Percentiles rank a stretch among this genome's conserved stretches.
Conservation (phyloP, 1,139 yeast species). For the Insectozyma bohioensis region DNA sequence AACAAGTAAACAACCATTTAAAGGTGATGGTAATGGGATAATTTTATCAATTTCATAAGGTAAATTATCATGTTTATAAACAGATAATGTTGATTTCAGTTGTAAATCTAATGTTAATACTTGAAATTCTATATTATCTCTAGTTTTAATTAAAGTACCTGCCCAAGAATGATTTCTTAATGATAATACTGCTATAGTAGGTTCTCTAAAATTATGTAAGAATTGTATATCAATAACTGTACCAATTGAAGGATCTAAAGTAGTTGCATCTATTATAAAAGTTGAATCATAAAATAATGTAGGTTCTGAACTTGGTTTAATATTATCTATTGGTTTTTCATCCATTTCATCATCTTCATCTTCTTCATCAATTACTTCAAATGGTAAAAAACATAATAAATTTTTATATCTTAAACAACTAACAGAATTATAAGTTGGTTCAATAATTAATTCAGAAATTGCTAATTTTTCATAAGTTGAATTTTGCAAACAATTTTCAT, state of each 20-base stretch:
- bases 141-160: conserved; percentile 59
- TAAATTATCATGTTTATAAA: conserved; percentile 59
- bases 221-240: conserved; percentile 66
- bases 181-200: conserved; percentile 74
- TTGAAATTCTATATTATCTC: conserved; percentile 63
- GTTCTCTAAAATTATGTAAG: conserved; percentile 70
- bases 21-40: conserved; percentile 62
- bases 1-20: conserved; percentile 68
- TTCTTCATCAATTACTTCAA: conserved; percentile 46
- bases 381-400: conserved; percentile 72
- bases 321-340: conserved; percentile 28
- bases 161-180: conserved; percentile 73
- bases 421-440: conserved; percentile 60
- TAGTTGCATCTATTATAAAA: conserved; percentile 56
- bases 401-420: conserved; percentile 71
- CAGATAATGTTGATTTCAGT: conserved; percentile 65
- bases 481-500: conserved; percentile 66
- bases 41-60: conserved; percentile 75
- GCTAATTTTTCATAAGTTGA: conserved; percentile 48
- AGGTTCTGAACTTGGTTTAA: conserved; percentile 7
- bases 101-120: conserved; percentile 66
- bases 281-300: conserved; percentile 35
- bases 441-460: conserved; percentile 56
- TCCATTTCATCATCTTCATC: conserved; percentile 42
- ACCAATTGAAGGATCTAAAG: conserved; percentile 58